Base-by-base conservation (phyloP, 2,329 filamentous ascomycete genomes). In the Sporothrix globosa region DNA sequence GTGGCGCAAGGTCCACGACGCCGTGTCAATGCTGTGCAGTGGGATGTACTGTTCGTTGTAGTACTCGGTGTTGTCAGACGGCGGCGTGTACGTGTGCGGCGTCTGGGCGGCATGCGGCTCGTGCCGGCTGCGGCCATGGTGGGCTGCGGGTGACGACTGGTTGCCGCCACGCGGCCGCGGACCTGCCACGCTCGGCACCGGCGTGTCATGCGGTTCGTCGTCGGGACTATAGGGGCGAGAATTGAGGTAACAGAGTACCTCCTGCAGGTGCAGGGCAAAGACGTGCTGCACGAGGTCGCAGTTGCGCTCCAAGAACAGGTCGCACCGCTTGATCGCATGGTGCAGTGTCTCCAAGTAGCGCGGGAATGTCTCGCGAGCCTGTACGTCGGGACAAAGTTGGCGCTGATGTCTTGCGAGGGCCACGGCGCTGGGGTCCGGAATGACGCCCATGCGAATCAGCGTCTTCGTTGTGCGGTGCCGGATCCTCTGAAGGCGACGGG, bases 201-300 rank as follows among this genome's bases (percentile, higher is more conserved):
- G 44, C 21, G 44, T 19, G 5, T 65, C 50, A n/a, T 54, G 65
- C 34, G 50, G 65, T 50, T 68, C 78, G 9, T 76, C 73, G 17
- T 53, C 72, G 14, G 75, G 74, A 17, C 78, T 76, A 17, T 80
- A 77, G 0, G 3, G 74, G 72, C 1, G 78, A 75, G 72, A 44
- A 67, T 86, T 86, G 70, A 86, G 80, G n/a, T 84, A 78, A 9
- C 76, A 76, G 1, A 86, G 74, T 0, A 86, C 80, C 69, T 82
- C 81, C 73, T 86, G 84, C 21, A 86, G 77, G 68, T 86, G 84
- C 50, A 81, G 80, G 4, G 84, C 80, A 11, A 86, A 74, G 6
- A 86, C 82, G 61, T 83, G 78, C 41, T 80, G 78, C 1, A 86
- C 82, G 21, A 81, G 76, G 48, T 79, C 78, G 4, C 78, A 76